These are phyloP conservation scores for Candida labiduridarum DNA, from an alignment of 1,139 yeast genomes.

Conservation along the genomic window DNA sequence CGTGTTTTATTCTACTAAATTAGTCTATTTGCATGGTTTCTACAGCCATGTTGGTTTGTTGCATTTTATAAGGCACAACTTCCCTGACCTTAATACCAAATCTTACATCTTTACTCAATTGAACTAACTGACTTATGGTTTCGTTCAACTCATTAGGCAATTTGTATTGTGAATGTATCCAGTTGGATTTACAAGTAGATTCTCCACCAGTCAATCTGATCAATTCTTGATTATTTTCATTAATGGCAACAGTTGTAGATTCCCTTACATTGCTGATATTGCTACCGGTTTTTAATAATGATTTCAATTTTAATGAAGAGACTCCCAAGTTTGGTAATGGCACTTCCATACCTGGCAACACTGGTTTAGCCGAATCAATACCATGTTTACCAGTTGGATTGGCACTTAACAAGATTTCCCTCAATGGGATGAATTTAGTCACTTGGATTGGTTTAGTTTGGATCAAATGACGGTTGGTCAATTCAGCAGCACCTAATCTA, in stretches of 20 bases:
- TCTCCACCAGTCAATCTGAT: conserved; percentile 81
- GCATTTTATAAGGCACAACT: conserved; percentile 53
- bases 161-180: conserved; percentile 79
- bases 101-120: conserved; percentile 62
- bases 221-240: conserved; percentile 46
- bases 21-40: conserved; percentile 44
- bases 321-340: conserved; percentile 74
- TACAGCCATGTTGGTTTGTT: conserved; percentile 19
- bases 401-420: conserved; percentile 58
- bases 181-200: conserved; percentile 68
- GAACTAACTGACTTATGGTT: conserved; percentile 56
- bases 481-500: conserved; percentile 80
- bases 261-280: conserved; percentile 71
- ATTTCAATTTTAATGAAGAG: conserved; percentile 63
- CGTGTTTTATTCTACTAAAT: background rate
- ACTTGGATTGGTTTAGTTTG: conserved; percentile 73
- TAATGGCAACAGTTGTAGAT: conserved; percentile 61
- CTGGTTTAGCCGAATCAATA: conserved; percentile 64
- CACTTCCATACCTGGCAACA: conserved; percentile 71
- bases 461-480: conserved; percentile 78
- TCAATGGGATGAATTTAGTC: conserved; percentile 72
- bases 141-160: conserved; percentile 49
- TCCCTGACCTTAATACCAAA: conserved; percentile 69
- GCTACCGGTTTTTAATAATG: conserved; percentile 57
- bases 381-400: conserved; percentile 69